phyloP scores from a whole-genome alignment of 495 filamentous ascomycete genomes.

The Arthonia radiata region DNA sequence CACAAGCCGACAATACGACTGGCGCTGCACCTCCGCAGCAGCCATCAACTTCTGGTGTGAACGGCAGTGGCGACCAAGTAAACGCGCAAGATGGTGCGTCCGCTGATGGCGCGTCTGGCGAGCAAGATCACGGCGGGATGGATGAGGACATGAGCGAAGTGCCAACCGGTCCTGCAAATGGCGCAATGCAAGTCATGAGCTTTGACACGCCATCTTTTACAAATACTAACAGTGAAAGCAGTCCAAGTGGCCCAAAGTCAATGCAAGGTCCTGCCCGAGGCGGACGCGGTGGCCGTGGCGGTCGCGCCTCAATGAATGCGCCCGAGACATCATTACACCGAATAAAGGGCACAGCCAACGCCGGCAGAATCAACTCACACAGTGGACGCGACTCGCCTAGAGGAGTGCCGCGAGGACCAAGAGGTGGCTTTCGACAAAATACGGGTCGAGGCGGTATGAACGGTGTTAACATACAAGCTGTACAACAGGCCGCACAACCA shows the following conservation, averaged over 20 bases:
- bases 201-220: slow-evolving; percentile 4
- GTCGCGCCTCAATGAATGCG: slow-evolving; percentile 22
- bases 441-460: slow-evolving; percentile 14
- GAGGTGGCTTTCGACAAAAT: slow-evolving; percentile 3
- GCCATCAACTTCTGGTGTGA: neutral
- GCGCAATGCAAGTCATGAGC: slow-evolving; percentile 3
- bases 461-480: slow-evolving; percentile 17
- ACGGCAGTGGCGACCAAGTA: neutral
- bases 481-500: slow-evolving; percentile 9
- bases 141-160: slow-evolving; percentile 22
- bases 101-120: slow-evolving; percentile 27
- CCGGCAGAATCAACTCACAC: slow-evolving; percentile 54
- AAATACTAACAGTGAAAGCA: slow-evolving; percentile 18
- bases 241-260: slow-evolving; percentile 82
- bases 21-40: neutral
- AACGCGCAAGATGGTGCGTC: slow-evolving; percentile 35
- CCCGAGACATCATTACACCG: slow-evolving; percentile 56
- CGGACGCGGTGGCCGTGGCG: slow-evolving; percentile 23
- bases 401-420: slow-evolving; percentile 33
- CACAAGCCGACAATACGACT: slow-evolving; percentile 34
- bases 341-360: slow-evolving; percentile 43
- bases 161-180: slow-evolving; percentile 1
- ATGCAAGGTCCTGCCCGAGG: slow-evolving; percentile 40
- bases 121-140: slow-evolving; percentile 31
- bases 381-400: slow-evolving; percentile 40